Percentiles rank a stretch among this genome's conserved stretches.
Conservation (phyloP, 345 rosid genomes). For the Aquilaria yunnanensis region DNA sequence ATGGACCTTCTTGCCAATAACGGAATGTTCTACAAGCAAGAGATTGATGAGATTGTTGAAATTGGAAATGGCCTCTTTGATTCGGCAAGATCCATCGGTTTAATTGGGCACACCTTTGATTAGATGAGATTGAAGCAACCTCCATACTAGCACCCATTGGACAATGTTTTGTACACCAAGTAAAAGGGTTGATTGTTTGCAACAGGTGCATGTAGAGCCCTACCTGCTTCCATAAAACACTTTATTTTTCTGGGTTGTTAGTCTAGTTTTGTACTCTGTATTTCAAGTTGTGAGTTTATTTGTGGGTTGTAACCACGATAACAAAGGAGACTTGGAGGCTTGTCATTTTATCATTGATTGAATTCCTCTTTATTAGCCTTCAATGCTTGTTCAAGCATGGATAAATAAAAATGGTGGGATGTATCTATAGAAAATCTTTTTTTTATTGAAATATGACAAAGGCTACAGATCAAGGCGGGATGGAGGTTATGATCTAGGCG, state of each 20-base stretch:
- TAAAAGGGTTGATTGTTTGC: slow-evolving; percentile 15
- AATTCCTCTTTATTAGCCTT: too few relatives aligned
- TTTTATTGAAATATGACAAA: too few relatives aligned
- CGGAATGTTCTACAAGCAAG: slow-evolving; percentile 90
- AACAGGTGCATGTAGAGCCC: slow-evolving; percentile 12
- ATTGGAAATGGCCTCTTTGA: slow-evolving; percentile 93
- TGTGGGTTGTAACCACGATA: slow-evolving; percentile 18
- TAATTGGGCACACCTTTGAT: slow-evolving; percentile 93
- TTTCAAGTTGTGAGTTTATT: slow-evolving; percentile 3
- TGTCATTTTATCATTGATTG: slow-evolving; percentile 14
- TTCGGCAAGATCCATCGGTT: slow-evolving; percentile 84
- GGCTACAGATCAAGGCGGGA: too few relatives aligned
- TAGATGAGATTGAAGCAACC: slow-evolving; percentile 98
- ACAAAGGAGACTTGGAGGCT: neutral
- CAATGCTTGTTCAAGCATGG: neutral
- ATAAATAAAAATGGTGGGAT: neutral
- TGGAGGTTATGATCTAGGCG: too few relatives aligned
- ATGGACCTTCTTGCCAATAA: slow-evolving; percentile 91
- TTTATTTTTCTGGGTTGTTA: slow-evolving; percentile 9
- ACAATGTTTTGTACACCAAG: slow-evolving; percentile 97
- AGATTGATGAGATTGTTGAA: slow-evolving; percentile 84
- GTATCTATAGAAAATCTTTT: neutral
- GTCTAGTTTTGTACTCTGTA: slow-evolving; percentile 21
- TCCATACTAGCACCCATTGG: slow-evolving; percentile 94
- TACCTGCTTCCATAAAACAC: slow-evolving; percentile 3